phyloP scores from a whole-genome alignment of 2,329 filamentous ascomycete genomes.

The Fusarium sp. region DNA sequence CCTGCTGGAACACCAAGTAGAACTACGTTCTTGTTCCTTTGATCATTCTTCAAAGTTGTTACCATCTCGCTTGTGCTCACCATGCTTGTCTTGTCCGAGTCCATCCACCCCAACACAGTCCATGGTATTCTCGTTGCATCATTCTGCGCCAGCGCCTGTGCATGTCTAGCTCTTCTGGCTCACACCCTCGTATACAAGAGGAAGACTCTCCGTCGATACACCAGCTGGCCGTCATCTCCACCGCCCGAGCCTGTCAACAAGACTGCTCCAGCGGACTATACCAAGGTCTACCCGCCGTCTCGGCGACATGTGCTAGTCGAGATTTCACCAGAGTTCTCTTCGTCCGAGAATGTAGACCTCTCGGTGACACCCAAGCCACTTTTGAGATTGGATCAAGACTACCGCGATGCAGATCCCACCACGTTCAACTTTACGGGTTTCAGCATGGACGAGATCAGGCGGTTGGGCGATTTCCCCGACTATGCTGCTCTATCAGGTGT shows the following conservation, averaged over 20 bases:
- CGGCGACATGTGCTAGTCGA: constrained; percentile 32
- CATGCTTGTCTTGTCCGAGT: constrained; percentile 28
- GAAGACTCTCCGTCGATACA: constrained; percentile 28
- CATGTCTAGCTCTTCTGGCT: constrained; percentile 26
- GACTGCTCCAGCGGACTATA: constrained; percentile 35
- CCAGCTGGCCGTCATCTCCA: constrained; percentile 14
- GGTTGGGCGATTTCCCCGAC: constrained; percentile 79
- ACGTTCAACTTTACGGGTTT: constrained; percentile 74
- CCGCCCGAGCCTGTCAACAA: constrained; percentile 32
- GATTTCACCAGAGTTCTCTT: constrained; percentile 2
- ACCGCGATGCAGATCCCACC: constrained; percentile 43
- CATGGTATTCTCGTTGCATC: constrained; percentile 16
- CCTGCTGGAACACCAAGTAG: constrained; percentile 9
- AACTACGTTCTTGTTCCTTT: background rate
- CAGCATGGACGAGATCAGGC: constrained; percentile 72
- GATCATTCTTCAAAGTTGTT: background rate
- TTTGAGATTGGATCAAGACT: constrained; percentile 49
- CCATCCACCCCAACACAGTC: constrained; percentile 8
- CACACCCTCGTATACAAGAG: constrained; percentile 31
- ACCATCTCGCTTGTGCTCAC: background rate
- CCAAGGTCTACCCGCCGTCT: constrained; percentile 42
- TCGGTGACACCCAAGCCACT: constrained; percentile 35
- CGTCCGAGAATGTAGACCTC: constrained; percentile 15
- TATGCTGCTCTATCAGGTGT: constrained; percentile 80
- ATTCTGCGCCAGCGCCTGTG: constrained; percentile 15